These are phyloP conservation scores for Mucor sp. DNA, from an alignment of 371 early-diverging fungal genomes.

Conservation along the genomic window DNA sequence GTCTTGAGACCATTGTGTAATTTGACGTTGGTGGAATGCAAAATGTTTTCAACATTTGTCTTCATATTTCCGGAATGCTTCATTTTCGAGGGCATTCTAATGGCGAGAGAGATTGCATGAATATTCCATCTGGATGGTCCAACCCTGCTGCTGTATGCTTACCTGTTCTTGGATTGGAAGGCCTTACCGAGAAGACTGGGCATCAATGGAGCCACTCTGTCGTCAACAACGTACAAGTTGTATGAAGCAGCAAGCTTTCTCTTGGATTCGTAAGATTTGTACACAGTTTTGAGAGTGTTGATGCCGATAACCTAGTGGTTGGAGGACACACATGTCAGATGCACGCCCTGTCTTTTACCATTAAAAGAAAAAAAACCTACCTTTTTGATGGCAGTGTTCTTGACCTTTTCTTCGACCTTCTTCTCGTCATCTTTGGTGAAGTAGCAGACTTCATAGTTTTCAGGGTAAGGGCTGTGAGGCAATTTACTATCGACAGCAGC, in stretches of 20 bases:
- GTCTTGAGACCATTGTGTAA: constrained; percentile 9
- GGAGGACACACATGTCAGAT: not conserved
- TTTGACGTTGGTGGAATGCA: constrained; percentile 16
- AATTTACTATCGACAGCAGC: constrained; percentile 5
- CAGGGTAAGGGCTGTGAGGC: constrained; percentile 8
- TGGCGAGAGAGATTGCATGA: not conserved
- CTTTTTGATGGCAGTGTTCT: constrained; percentile 16
- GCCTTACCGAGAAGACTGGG: constrained; percentile 79
- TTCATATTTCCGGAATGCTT: constrained; percentile 13
- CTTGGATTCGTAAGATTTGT: constrained; percentile 77
- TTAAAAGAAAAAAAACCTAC: not conserved
- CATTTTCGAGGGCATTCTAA: constrained; percentile 12
- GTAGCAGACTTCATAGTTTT: constrained; percentile 17
- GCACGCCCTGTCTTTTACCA: not conserved
- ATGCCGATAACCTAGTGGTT: constrained; percentile 59
- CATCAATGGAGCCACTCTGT: constrained; percentile 70
- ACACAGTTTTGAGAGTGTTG: constrained; percentile 68
- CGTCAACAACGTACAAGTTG: constrained; percentile 86
- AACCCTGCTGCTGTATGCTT: constrained; percentile 9
- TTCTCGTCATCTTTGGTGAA: constrained; percentile 14
- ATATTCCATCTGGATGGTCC: not conserved
- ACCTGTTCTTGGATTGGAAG: constrained; percentile 83
- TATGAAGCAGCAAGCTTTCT: constrained; percentile 71
- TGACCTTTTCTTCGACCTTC: constrained; percentile 6
- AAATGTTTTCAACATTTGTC: constrained; percentile 8